Base-by-base conservation (phyloP, 2,329 filamentous ascomycete genomes). In the Epicoccum nigrum region DNA sequence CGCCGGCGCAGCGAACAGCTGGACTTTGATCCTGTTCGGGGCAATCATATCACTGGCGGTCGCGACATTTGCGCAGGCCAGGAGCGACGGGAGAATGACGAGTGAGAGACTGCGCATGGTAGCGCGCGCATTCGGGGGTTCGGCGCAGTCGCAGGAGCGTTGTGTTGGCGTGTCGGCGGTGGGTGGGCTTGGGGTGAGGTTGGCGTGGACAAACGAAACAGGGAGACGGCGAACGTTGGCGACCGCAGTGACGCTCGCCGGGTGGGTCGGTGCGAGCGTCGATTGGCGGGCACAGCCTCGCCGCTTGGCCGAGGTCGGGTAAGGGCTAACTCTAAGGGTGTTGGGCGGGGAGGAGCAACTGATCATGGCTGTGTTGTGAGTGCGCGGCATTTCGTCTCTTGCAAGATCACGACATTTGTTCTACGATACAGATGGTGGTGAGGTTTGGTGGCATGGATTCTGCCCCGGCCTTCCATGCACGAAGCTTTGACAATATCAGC, bases 1-100 rank as follows among this genome's bases (percentile, higher is more conserved):
- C n/a, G 68, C 63, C 1, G 68, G 66, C 19, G 59, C 46, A 5
- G 68, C 69, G 39, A 69, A 72, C 5, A 72, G 45, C 43, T 70
- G 70, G 4, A 72, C 68, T 51, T 69, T 71, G 57, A 72, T 71
- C 25, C 63, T 62, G 21, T 46, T 45, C 4, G 54, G 41, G 4
- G 56, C 58, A 11, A 71, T 60, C 27, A 59, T 52, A 30, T 68
- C 61, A 39, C 51, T 52, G 34, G 61, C 58, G 5, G 39, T 37
- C 12, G 41, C 55, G 8, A 53, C 51, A 37, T 31, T 13, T 12
- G 39, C 38, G 31, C 39, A 44, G 12, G 45, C 40, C 28, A 48
- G 20, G 45, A 32, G 16, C 12, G 33, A 41, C 34, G 45, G 34
- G 28, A 49, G 5, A 12, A 45, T 31, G 5, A 40, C 39, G 31